A percentile compares a stretch with the other conserved stretches of the same genome.
These are phyloP conservation scores for Pseudogymnoascus sp. DNA, from an alignment of 2,329 filamentous ascomycete species.

Conservation along the genomic window DNA sequence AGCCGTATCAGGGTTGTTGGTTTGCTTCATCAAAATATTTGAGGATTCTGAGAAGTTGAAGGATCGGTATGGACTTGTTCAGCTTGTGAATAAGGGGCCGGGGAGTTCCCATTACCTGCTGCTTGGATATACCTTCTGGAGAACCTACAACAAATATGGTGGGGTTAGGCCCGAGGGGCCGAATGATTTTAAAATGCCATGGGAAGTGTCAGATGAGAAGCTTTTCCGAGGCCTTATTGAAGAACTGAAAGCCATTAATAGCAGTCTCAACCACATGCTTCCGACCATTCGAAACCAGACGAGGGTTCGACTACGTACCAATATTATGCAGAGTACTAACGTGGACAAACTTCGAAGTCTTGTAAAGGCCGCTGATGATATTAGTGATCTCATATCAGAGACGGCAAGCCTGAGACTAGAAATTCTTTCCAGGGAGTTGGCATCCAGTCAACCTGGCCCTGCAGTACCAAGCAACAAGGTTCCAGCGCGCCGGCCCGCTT, in stretches of 20 bases:
- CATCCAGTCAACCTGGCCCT: background rate
- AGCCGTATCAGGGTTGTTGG: background rate
- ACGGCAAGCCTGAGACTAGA: background rate
- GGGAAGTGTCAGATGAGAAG: background rate
- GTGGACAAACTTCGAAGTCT: background rate
- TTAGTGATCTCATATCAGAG: background rate
- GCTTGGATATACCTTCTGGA: background rate
- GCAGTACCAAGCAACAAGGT: background rate
- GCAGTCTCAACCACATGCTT: background rate
- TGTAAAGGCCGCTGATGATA: background rate
- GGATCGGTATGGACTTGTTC: background rate
- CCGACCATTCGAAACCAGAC: background rate
- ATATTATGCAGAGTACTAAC: background rate
- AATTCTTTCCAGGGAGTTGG: background rate
- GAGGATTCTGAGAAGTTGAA: background rate
- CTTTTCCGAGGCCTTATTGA: background rate
- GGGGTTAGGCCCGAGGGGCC: background rate
- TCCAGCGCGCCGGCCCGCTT: background rate
- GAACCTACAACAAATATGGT: background rate
- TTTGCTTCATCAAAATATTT: background rate
- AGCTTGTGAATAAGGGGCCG: background rate
- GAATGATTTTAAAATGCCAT: background rate
- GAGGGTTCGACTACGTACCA: background rate
- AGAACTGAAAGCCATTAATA: background rate
- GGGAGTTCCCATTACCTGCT: background rate